Base-by-base conservation (phyloP, 2,329 filamentous ascomycete species). In the Aspergillus transmontanensis region DNA sequence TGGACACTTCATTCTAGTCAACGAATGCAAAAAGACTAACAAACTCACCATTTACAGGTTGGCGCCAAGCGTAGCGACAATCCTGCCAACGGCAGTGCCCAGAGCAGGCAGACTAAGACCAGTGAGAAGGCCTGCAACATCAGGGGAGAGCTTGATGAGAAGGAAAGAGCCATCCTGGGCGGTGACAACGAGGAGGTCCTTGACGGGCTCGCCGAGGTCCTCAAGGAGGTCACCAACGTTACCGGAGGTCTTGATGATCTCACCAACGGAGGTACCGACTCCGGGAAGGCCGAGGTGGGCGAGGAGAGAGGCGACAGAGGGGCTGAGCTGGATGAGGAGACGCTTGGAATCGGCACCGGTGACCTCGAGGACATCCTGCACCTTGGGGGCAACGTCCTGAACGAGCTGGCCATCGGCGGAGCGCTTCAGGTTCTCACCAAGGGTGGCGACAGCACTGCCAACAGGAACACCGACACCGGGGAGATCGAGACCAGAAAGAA, bases 251-350 rank as follows among this genome's bases (percentile, higher is more conserved):
- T 66, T 65, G 59, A 76, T 63, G 34, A 77, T 66, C 51, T 64
- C 41, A 48, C 74, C 75, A 30, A 70, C 62, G 58, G 74, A 65
- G 50, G 59, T 67, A 62, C 69, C 69, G 53, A 75, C 66, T 57
- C 62, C 59, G 58, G 71, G 66, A 41, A 76, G 73, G 63, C 71
- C 70, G 43, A 76, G 73, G 54, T 68, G 68, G 60, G 65, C 54
- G 60, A 76, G 59, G 59, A 76, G 72, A 28, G 63, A 60, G 50
- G 72, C 66, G 48, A 75, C 69, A 51, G 69, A 66, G 58, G 74
- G 74, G 66, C 67, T 71, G 43, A 77, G 71, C 68, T 77, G 63
- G 64, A 77, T 57, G 45, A 77, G 72, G 32, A 77, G 74, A 32
- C 66, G 62, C 65, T 73, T 65, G 51, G 68, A 64, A 57, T 74